Evolutionary conservation across 2,329 filamentous ascomycete species (phyloP).

Genomic region (Dothideomycetes sp.): DNA sequence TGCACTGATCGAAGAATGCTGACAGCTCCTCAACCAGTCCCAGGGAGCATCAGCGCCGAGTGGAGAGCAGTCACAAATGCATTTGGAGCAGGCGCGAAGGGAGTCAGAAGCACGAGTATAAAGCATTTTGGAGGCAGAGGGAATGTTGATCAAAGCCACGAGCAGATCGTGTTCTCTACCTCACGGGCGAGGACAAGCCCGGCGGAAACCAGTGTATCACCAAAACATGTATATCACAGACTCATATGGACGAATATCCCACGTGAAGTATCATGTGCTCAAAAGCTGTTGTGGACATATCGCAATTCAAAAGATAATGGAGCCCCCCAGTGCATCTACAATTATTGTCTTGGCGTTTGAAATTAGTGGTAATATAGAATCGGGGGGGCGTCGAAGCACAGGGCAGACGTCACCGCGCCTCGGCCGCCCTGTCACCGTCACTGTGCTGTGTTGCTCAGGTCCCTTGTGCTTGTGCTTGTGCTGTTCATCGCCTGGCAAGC

Average conservation of each 20-base stretch:
- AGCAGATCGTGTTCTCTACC: too few species aligned
- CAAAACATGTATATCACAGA: slow-evolving; percentile 5
- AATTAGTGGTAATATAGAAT: too few species aligned
- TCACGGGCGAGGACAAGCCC: too few species aligned
- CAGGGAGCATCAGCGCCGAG: not conserved
- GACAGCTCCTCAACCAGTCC: not conserved
- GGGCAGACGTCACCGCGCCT: not conserved
- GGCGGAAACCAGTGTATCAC: slow-evolving; percentile 5
- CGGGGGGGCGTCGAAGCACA: too few species aligned
- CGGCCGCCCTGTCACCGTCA: not conserved
- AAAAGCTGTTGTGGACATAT: too few species aligned
- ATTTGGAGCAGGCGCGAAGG: slow-evolving; percentile 1
- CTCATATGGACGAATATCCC: not conserved
- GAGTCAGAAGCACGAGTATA: slow-evolving; percentile 5
- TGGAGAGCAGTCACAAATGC: slow-evolving; percentile 3
- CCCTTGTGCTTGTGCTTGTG: not conserved
- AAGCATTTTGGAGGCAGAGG: not conserved
- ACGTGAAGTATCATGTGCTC: slow-evolving; percentile 3
- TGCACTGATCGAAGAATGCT: too few species aligned
- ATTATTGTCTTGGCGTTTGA: too few species aligned
- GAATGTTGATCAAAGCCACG: too few species aligned
- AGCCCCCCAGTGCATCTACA: too few species aligned
- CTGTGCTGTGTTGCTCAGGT: too few species aligned
- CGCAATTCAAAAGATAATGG: too few species aligned
- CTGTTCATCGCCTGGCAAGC: not conserved